phyloP scores from a whole-genome alignment of 2,329 filamentous ascomycete genomes.

The Biscogniauxia marginata region DNA sequence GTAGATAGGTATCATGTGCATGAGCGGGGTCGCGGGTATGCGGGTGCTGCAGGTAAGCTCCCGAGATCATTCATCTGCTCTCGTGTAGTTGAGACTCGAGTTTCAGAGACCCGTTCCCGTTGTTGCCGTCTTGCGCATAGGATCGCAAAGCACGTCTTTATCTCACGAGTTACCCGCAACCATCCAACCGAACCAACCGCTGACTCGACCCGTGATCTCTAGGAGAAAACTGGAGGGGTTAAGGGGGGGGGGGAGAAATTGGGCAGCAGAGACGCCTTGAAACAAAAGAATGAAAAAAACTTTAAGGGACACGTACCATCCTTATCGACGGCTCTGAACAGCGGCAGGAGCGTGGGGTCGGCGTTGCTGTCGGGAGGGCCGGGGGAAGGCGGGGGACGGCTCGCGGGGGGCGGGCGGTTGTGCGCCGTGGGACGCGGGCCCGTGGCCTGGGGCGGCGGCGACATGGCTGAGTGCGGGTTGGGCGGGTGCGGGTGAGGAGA shows the following conservation, averaged over 20 bases:
- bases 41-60: background rate
- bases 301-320: constrained; percentile 52
- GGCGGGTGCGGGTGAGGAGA: constrained; percentile 13
- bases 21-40: background rate
- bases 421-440: constrained; percentile 43
- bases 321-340: constrained; percentile 91
- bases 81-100: too few relatives aligned
- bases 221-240: too few relatives aligned
- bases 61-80: too few relatives aligned
- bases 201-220: too few relatives aligned
- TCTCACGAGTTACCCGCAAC: too few relatives aligned
- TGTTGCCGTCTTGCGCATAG: too few relatives aligned
- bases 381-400: constrained; percentile 66
- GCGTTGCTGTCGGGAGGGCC: constrained; percentile 50
- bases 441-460: constrained; percentile 47
- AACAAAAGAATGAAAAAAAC: background rate
- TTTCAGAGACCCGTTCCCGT: too few relatives aligned
- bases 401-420: constrained; percentile 53
- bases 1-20: background rate
- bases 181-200: too few relatives aligned
- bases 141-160: too few relatives aligned
- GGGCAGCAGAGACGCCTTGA: too few relatives aligned
- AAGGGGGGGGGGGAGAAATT: too few relatives aligned
- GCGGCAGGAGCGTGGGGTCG: constrained; percentile 73
- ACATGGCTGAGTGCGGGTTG: constrained; percentile 40